phyloP scores from a whole-genome alignment of 1,139 yeast species.

The Suhomyces wounanorum region DNA sequence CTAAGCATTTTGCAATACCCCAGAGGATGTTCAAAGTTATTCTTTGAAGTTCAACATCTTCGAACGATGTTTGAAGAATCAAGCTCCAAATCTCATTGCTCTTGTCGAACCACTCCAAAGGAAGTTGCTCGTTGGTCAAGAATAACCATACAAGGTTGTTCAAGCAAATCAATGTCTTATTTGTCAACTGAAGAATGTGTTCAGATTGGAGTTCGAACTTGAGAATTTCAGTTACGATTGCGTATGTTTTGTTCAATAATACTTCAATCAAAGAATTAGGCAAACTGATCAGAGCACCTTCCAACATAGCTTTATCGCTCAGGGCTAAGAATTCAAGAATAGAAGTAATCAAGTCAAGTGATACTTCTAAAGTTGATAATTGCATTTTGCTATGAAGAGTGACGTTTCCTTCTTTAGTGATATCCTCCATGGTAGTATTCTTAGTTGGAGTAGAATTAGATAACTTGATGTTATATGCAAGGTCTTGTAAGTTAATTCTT shows the following conservation, averaged over 20 bases:
- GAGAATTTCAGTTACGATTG: conserved; percentile 44
- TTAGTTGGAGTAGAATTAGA: conserved; percentile 7
- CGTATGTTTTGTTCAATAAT: conserved; percentile 36
- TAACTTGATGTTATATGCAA: conserved; percentile 34
- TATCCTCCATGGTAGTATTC: conserved; percentile 14
- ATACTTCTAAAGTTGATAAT: conserved; percentile 65
- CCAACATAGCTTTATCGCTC: conserved; percentile 23
- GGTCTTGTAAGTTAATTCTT: conserved; percentile 44
- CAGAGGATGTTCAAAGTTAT: conserved; percentile 60
- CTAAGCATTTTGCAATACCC: conserved; percentile 55
- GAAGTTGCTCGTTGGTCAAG: conserved; percentile 34
- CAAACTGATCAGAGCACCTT: conserved; percentile 23
- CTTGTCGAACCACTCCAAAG: conserved; percentile 38
- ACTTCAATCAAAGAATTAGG: conserved; percentile 26
- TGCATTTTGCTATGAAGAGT: conserved; percentile 51
- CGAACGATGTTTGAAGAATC: conserved; percentile 23
- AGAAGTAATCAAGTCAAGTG: conserved; percentile 75
- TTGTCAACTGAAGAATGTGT: conserved; percentile 38
- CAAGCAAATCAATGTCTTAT: conserved; percentile 62
- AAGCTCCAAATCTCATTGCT: conserved; percentile 42
- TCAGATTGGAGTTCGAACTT: conserved; percentile 30
- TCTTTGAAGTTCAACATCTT: conserved; percentile 36
- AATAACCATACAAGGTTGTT: conserved; percentile 69
- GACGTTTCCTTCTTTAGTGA: conserved; percentile 16
- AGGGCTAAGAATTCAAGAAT: conserved; percentile 59